Evolutionary conservation across 768 basidiomycete species (phyloP).

Genomic region (Paxillus ammoniavirescens): DNA sequence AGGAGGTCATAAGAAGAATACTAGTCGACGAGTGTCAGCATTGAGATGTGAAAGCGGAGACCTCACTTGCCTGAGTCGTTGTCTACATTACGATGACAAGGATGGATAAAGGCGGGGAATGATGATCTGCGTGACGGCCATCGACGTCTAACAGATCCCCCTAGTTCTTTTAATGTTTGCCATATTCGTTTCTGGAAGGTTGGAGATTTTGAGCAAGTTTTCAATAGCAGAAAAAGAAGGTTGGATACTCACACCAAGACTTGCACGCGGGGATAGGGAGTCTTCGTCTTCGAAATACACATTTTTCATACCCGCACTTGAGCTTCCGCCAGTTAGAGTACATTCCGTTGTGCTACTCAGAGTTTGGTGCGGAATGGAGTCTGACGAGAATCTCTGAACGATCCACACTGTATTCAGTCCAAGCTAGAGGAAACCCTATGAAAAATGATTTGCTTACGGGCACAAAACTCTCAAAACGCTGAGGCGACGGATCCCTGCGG

Average conservation of each 20-base stretch:
- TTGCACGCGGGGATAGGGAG: constrained; percentile 6
- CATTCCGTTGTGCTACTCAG: constrained; percentile 10
- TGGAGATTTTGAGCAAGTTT: background rate
- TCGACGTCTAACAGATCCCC: constrained; percentile 13
- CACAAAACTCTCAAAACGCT: constrained; percentile 25
- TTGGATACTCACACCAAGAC: constrained; percentile 15
- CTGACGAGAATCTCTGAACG: constrained; percentile 26
- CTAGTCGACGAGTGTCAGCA: background rate
- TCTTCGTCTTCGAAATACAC: constrained; percentile 4
- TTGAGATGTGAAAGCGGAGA: background rate
- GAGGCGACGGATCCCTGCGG: constrained; percentile 8
- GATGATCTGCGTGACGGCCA: constrained; percentile 12
- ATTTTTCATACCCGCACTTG: background rate
- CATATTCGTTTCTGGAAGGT: constrained; percentile 18
- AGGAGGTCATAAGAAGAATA: constrained; percentile 13
- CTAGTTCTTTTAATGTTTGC: constrained; percentile 11
- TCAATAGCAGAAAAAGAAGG: background rate
- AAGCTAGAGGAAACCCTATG: background rate
- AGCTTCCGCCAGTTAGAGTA: background rate
- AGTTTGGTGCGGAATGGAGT: constrained; percentile 13
- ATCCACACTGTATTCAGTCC: background rate
- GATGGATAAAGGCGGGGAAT: constrained; percentile 7
- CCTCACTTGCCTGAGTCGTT: constrained; percentile 23
- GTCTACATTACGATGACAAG: constrained; percentile 17
- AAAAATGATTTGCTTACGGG: constrained; percentile 16